A percentile compares a stretch with the other conserved stretches of the same genome.
Evolutionary conservation across 148 eudicot genomes (phyloP).

Genomic region (Amaranthus hypochondriacus): DNA sequence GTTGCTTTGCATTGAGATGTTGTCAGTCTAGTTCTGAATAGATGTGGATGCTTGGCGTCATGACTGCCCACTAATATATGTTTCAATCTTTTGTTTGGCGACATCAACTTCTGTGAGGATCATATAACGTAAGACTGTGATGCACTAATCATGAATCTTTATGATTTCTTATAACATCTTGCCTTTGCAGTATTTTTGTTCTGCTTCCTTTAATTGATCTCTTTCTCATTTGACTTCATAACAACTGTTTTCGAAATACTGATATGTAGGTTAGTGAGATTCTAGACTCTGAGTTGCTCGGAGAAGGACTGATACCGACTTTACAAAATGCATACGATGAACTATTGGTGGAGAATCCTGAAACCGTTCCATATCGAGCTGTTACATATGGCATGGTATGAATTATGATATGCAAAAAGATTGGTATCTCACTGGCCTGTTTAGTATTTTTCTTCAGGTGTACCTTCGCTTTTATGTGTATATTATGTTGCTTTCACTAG

Average conservation of each 20-base stretch:
- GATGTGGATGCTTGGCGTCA: too few species aligned
- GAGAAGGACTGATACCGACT: conserved; percentile 89
- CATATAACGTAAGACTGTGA: too few species aligned
- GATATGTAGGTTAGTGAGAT: conserved; percentile 80
- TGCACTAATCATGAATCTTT: too few species aligned
- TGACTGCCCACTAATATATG: too few species aligned
- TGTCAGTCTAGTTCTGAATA: too few species aligned
- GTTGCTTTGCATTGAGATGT: too few species aligned
- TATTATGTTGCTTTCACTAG: too few species aligned
- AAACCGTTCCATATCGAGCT: conserved; percentile 73
- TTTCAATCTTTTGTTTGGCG: too few species aligned
- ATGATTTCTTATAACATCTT: too few species aligned
- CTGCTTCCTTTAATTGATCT: background rate
- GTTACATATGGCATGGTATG: conserved; percentile 74
- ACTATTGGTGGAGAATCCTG: conserved; percentile 62
- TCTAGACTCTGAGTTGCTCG: conserved; percentile 87
- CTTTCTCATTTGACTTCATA: background rate
- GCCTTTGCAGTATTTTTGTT: too few species aligned
- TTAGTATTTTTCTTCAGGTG: background rate
- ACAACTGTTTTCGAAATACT: background rate
- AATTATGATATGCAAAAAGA: background rate
- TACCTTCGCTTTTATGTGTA: background rate
- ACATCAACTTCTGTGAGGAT: too few species aligned
- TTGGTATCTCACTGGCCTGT: background rate
- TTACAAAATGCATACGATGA: conserved; percentile 88